Percentiles rank a stretch among this genome's conserved stretches.
phyloP scores from a whole-genome alignment of 202 grass and related monocot species.

The Panicum hallii region DNA sequence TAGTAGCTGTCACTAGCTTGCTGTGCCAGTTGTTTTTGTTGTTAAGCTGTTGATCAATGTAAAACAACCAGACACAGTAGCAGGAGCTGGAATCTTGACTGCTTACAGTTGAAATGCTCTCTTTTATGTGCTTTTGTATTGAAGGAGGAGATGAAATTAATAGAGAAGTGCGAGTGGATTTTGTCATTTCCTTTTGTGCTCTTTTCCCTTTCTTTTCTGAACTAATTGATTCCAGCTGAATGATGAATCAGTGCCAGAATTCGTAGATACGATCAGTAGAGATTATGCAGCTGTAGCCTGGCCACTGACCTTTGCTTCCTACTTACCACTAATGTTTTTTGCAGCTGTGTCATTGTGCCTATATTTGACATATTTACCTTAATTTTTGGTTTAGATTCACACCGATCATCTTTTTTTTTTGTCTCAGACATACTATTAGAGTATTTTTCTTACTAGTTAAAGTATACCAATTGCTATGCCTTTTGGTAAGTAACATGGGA shows the following conservation, averaged over 20 bases:
- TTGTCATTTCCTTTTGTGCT: background rate
- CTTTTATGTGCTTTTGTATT: background rate
- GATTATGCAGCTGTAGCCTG: background rate
- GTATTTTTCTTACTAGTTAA: background rate
- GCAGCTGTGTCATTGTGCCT: background rate
- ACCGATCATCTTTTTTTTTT: background rate
- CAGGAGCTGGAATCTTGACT: constrained; percentile 13
- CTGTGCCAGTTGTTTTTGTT: background rate
- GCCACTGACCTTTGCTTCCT: background rate
- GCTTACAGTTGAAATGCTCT: background rate
- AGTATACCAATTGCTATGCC: background rate
- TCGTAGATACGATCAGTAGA: background rate
- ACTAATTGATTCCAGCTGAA: background rate
- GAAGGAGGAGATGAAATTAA: background rate
- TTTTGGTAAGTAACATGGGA: background rate
- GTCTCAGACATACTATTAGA: background rate
- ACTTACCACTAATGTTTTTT: background rate
- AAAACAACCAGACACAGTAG: background rate
- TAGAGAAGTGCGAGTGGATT: background rate
- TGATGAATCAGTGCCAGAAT: background rate
- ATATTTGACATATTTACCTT: background rate
- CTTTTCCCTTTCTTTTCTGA: background rate
- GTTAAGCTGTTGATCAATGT: background rate
- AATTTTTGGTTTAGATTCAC: background rate
- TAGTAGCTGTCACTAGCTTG: constrained; percentile 1